Conservation (phyloP, 768 basidiomycete species). For the Leucosporidium yakuticum region DNA sequence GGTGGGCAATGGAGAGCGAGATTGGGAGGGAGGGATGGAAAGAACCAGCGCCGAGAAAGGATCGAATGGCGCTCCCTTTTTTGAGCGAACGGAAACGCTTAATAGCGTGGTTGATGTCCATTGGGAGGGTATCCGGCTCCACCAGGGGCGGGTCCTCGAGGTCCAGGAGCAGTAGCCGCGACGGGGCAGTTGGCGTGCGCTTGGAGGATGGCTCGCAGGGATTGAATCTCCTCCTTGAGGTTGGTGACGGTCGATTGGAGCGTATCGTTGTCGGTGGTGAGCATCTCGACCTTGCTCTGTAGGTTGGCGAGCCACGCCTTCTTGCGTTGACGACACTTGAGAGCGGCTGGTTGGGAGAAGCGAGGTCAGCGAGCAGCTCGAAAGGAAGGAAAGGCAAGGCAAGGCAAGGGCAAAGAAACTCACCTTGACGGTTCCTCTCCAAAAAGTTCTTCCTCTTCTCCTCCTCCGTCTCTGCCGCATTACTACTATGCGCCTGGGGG, state of each 20-base stretch:
- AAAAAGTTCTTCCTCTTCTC: constrained; percentile 96
- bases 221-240: constrained; percentile 84
- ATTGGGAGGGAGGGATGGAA: too few relatives aligned
- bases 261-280: constrained; percentile 90
- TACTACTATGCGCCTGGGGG: background rate
- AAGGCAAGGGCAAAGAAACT: constrained; percentile 35
- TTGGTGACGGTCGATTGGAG: constrained; percentile 77
- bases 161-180: too few relatives aligned
- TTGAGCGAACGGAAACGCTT: too few relatives aligned
- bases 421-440: constrained; percentile 95
- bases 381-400: background rate
- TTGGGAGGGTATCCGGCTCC: too few relatives aligned
- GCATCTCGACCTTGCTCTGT: constrained; percentile 86
- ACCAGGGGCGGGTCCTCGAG: too few relatives aligned
- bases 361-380: constrained; percentile 5
- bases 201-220: constrained; percentile 52
- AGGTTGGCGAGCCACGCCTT: constrained; percentile 93
- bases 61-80: too few relatives aligned
- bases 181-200: constrained; percentile 39
- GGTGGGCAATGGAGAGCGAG: too few relatives aligned
- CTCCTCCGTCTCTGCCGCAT: constrained; percentile 89
- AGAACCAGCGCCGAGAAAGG: too few relatives aligned
- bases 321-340: constrained; percentile 98
- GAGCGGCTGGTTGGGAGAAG: constrained; percentile 60
- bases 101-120: too few relatives aligned